A percentile compares a stretch with the other conserved stretches of the same genome.
These are phyloP conservation scores for Syzygium jambos DNA, from an alignment of 345 rosid species.

Conservation along the genomic window DNA sequence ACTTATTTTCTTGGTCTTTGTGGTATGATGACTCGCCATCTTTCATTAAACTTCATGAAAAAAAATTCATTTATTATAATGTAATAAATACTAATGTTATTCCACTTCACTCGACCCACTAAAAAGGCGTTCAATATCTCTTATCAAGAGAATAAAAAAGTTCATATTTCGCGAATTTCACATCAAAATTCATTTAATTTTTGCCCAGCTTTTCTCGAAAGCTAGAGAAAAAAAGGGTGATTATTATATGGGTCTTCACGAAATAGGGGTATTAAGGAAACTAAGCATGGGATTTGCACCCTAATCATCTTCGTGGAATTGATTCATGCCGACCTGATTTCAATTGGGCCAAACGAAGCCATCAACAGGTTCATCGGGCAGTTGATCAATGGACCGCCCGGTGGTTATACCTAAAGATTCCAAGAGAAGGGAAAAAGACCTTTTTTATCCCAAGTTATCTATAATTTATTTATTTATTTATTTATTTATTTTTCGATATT, in stretches of 20 bases:
- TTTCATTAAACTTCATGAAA: background rate
- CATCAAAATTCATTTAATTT: background rate
- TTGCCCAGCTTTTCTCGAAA: background rate
- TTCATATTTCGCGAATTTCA: accelerated
- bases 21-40: background rate
- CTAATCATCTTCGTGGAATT: background rate
- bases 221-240: background rate
- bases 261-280: background rate
- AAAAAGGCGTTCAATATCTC: background rate
- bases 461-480: background rate
- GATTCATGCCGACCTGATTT: background rate
- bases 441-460: background rate
- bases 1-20: too few species aligned
- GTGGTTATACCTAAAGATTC: background rate
- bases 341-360: background rate
- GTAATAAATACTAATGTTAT: too few species aligned
- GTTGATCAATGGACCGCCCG: background rate
- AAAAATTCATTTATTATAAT: too few species aligned
- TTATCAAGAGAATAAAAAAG: background rate
- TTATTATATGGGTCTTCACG: background rate
- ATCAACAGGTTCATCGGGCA: background rate
- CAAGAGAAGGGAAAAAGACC: background rate
- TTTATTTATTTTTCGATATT: background rate
- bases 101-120: too few species aligned
- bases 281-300: background rate